These are phyloP conservation scores for Erythrophleum fordii DNA, from an alignment of 306 rosid genomes.

Conservation along the genomic window DNA sequence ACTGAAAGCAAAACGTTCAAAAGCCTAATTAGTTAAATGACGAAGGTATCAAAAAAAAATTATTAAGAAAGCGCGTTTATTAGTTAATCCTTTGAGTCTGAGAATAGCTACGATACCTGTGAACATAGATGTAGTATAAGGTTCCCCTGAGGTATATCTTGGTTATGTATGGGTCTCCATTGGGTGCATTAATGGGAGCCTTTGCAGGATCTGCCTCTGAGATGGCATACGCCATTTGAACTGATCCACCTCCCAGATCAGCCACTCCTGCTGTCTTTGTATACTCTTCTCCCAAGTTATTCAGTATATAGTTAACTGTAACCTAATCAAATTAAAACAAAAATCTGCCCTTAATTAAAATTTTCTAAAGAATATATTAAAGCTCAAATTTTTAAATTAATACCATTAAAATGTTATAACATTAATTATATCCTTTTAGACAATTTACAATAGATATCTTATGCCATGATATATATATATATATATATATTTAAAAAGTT, in stretches of 20 bases:
- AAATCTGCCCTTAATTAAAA: not conserved
- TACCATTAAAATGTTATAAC: too few species aligned
- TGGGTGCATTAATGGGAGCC: constrained; percentile 47
- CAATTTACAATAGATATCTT: too few species aligned
- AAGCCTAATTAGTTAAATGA: not conserved
- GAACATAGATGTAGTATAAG: constrained; percentile 64
- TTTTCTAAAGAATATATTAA: too few species aligned
- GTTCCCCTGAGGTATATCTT: constrained; percentile 56
- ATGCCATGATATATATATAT: too few species aligned
- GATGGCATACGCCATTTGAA: constrained; percentile 84
- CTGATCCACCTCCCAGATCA: constrained; percentile 83
- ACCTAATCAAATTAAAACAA: constrained; percentile 45
- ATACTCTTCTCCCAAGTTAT: constrained; percentile 63
- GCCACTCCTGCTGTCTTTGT: constrained; percentile 64
- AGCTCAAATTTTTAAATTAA: too few species aligned
- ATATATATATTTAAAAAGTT: not conserved
- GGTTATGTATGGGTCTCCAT: constrained; percentile 56
- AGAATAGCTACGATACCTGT: constrained; percentile 47
- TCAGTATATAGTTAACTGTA: constrained; percentile 63
- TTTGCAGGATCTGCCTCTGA: constrained; percentile 55
- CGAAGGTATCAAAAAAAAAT: too few species aligned
- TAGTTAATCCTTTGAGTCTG: too few species aligned
- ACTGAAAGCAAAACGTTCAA: constrained; percentile 46
- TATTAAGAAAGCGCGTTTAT: too few species aligned
- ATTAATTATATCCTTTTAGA: too few species aligned